Conservation (phyloP, 805 yeast genomes). For the Metschnikowia baotianmanensis region DNA sequence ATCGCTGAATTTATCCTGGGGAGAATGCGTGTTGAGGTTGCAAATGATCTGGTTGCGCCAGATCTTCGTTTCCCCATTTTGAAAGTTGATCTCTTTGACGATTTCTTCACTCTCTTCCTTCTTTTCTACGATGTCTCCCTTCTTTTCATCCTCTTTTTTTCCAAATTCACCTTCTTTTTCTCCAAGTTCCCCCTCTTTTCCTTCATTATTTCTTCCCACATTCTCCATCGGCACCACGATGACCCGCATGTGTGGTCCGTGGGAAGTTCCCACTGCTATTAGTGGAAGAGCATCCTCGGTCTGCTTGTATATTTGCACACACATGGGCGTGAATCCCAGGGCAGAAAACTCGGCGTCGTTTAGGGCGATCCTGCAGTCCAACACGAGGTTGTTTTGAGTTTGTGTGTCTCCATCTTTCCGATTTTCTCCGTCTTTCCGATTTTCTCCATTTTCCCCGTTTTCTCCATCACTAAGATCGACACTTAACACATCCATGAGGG, state of each 20-base stretch:
- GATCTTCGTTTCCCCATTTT: neutral
- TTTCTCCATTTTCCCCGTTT: too few relatives aligned
- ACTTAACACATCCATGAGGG: slow-evolving; percentile 50
- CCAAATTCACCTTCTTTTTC: too few relatives aligned
- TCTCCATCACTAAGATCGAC: too few relatives aligned
- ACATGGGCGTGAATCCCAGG: slow-evolving; percentile 60
- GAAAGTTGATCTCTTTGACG: too few relatives aligned
- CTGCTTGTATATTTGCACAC: slow-evolving; percentile 26
- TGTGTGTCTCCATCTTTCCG: neutral
- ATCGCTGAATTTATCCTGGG: slow-evolving; percentile 66
- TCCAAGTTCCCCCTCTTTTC: too few relatives aligned
- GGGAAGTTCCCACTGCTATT: slow-evolving; percentile 70
- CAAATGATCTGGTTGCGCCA: slow-evolving; percentile 27
- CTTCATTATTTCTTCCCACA: too few relatives aligned
- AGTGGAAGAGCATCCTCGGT: slow-evolving; percentile 22
- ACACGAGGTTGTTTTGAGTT: slow-evolving; percentile 13
- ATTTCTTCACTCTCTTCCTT: too few relatives aligned
- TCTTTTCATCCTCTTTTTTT: too few relatives aligned
- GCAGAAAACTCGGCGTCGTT: slow-evolving; percentile 73
- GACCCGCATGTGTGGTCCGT: slow-evolving; percentile 72
- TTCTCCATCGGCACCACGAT: slow-evolving; percentile 51
- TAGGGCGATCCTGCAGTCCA: slow-evolving; percentile 49
- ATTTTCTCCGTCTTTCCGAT: slow-evolving; percentile 1
- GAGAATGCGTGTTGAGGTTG: slow-evolving; percentile 47
- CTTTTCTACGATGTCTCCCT: too few relatives aligned